Conservation (phyloP, 192 early-diverging fungal genomes). For the Linnemannia zychae region DNA sequence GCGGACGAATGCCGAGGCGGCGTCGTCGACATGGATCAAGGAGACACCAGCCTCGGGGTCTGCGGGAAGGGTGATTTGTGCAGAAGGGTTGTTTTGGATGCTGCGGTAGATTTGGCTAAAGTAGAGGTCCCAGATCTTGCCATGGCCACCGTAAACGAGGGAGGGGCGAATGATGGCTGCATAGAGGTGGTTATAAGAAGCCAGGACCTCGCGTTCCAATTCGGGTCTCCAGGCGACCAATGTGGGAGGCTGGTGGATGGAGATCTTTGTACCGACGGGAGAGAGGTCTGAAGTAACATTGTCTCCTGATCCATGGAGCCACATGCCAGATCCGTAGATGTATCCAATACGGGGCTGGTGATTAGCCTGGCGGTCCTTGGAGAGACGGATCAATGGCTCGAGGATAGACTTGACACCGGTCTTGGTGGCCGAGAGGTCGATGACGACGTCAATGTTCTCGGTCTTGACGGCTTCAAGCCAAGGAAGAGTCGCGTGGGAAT, state of each 20-base stretch:
- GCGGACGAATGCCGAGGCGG: constrained; percentile 41
- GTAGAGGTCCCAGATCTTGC: constrained; percentile 27
- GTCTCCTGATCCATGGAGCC: constrained; percentile 29
- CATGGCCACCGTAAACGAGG: constrained; percentile 32
- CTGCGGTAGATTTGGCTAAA: constrained; percentile 27
- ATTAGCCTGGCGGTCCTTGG: constrained; percentile 32
- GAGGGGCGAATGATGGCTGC: constrained; percentile 43
- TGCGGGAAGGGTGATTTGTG: constrained; percentile 12
- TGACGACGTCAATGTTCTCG: constrained; percentile 37
- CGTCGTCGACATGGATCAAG: constrained; percentile 56
- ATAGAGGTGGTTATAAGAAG: constrained; percentile 26
- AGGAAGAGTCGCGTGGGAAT: not conserved
- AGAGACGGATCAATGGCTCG: constrained; percentile 23
- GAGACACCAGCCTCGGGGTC: constrained; percentile 13
- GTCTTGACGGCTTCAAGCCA: constrained; percentile 26
- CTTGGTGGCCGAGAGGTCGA: constrained; percentile 38
- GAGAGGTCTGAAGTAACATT: constrained; percentile 10
- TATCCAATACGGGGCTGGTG: constrained; percentile 23
- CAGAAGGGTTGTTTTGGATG: constrained; percentile 16
- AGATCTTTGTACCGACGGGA: constrained; percentile 13
- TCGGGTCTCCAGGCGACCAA: constrained; percentile 52
- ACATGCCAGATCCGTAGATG: constrained; percentile 57
- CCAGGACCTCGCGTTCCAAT: constrained; percentile 36
- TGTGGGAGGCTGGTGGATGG: constrained; percentile 4
- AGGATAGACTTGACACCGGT: constrained; percentile 32